A percentile compares a stretch with the other conserved stretches of the same genome.
Conservation (phyloP, 2,329 filamentous ascomycete genomes). For the Xylariaceae sp. region DNA sequence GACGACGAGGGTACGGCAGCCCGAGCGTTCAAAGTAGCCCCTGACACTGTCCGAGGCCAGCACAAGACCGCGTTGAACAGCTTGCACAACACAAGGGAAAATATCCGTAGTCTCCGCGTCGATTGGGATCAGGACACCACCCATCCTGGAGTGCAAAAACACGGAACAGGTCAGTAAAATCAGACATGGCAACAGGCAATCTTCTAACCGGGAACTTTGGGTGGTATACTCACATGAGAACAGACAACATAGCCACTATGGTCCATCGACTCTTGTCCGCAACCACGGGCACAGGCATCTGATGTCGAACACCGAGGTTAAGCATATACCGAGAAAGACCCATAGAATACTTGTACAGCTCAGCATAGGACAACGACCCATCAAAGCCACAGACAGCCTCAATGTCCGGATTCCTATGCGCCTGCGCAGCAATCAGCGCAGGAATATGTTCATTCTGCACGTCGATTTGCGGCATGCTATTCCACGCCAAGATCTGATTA, state of each 20-base stretch:
- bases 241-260: slow-evolving; percentile 64
- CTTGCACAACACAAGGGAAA: slow-evolving; percentile 39
- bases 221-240: slow-evolving; percentile 55
- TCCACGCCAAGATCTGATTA: slow-evolving; percentile 49
- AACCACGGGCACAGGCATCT: slow-evolving; percentile 55
- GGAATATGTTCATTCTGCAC: slow-evolving; percentile 41
- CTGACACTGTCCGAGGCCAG: slow-evolving; percentile 41
- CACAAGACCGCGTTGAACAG: slow-evolving; percentile 41
- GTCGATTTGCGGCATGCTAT: slow-evolving; percentile 40
- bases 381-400: slow-evolving; percentile 33
- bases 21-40: slow-evolving; percentile 36
- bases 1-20: slow-evolving; percentile 39
- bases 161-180: slow-evolving; percentile 4
- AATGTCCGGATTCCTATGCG: slow-evolving; percentile 35
- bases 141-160: slow-evolving; percentile 33
- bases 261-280: slow-evolving; percentile 66
- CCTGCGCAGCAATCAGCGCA: slow-evolving; percentile 41
- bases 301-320: slow-evolving; percentile 27
- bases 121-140: slow-evolving; percentile 47
- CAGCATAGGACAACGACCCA: slow-evolving; percentile 30
- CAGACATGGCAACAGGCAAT: background rate
- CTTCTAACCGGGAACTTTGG: slow-evolving; percentile 27
- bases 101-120: slow-evolving; percentile 41
- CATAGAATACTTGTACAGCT: slow-evolving; percentile 29
- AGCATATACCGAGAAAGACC: slow-evolving; percentile 29